phyloP scores from a whole-genome alignment of 2,329 filamentous ascomycete genomes.

The Colletotrichum sp. region DNA sequence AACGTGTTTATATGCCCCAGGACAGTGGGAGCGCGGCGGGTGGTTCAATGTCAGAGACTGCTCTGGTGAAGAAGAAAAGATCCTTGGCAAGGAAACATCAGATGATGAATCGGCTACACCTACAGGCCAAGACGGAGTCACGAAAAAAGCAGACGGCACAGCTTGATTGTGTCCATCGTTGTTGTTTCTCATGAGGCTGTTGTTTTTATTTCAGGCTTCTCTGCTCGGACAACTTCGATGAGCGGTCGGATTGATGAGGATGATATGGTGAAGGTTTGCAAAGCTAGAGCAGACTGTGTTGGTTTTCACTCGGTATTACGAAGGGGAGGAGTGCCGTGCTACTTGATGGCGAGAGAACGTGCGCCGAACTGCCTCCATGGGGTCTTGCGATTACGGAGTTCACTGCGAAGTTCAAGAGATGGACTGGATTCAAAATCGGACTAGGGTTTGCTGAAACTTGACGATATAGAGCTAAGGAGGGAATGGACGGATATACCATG shows the following conservation, averaged over 20 bases:
- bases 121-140: background rate
- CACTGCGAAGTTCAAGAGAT: background rate
- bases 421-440: background rate
- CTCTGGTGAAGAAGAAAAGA: background rate
- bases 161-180: background rate
- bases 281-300: background rate
- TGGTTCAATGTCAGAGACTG: constrained; percentile 64
- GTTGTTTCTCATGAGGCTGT: background rate
- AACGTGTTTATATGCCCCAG: constrained; percentile 70
- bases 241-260: background rate
- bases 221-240: background rate
- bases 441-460: background rate
- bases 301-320: background rate
- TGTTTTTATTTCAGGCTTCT: background rate
- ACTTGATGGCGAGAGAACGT: background rate
- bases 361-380: background rate
- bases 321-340: background rate
- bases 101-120: background rate
- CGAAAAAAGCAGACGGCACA: background rate
- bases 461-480: background rate
- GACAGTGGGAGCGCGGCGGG: constrained; percentile 84
- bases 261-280: background rate
- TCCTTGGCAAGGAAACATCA: background rate
- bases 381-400: background rate
- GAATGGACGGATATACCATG: constrained; percentile 9